Conservation (phyloP, 2,329 filamentous ascomycete genomes). For the Fusarium sp. region DNA sequence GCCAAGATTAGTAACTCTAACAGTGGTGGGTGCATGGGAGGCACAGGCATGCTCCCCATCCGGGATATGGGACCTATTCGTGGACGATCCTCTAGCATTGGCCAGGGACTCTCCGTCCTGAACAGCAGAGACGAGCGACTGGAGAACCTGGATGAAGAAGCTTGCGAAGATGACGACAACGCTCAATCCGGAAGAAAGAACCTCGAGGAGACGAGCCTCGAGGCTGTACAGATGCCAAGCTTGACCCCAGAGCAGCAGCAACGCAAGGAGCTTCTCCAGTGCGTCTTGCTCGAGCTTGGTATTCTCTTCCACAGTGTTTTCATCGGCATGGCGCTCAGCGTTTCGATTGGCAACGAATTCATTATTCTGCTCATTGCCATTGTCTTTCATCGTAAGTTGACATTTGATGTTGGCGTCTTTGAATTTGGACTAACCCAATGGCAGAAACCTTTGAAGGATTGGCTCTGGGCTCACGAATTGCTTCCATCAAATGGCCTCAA, state of each 20-base stretch:
- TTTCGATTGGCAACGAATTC: conserved; percentile 79
- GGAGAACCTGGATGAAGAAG: conserved; percentile 26
- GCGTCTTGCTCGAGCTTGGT: conserved; percentile 79
- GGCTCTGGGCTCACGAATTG: conserved; percentile 71
- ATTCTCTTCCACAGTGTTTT: conserved; percentile 74
- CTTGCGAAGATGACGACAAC: conserved; percentile 23
- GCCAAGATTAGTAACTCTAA: background rate
- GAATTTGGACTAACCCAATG: background rate
- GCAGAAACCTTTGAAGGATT: conserved; percentile 63
- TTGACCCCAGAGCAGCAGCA: conserved; percentile 62
- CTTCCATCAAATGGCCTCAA: conserved; percentile 58
- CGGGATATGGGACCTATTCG: conserved; percentile 47
- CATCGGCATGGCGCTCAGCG: conserved; percentile 84
- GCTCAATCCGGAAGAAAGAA: conserved; percentile 29
- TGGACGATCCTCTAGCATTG: conserved; percentile 49
- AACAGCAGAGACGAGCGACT: conserved; percentile 34
- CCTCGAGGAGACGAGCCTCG: conserved; percentile 37
- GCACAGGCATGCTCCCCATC: conserved; percentile 42
- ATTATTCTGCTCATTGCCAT: conserved; percentile 83
- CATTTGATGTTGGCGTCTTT: accelerated
- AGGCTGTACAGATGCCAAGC: conserved; percentile 33
- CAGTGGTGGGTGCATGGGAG: conserved; percentile 39
- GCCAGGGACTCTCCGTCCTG: conserved; percentile 45
- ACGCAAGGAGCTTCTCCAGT: conserved; percentile 77
- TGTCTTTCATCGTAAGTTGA: conserved; percentile 69